Evolutionary conservation across 2,329 filamentous ascomycete genomes (phyloP).

Genomic region (Pseudogymnoascus sp.): DNA sequence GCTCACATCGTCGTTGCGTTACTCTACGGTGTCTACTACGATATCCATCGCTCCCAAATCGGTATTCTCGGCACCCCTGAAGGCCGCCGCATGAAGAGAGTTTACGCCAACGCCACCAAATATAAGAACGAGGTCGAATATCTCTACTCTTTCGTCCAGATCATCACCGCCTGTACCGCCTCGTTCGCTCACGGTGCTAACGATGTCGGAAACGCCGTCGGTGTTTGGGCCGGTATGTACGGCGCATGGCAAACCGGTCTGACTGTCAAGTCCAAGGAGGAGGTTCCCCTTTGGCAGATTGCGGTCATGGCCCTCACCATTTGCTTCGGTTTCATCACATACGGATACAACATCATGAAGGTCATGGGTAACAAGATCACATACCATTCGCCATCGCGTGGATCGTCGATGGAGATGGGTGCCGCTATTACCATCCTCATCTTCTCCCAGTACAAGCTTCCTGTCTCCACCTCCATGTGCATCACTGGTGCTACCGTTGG

Average conservation of each 20-base stretch:
- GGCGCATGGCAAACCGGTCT: slow-evolving; percentile 55
- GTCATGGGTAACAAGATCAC: slow-evolving; percentile 78
- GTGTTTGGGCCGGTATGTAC: slow-evolving; percentile 64
- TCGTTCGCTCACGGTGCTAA: slow-evolving; percentile 62
- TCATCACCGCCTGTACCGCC: slow-evolving; percentile 42
- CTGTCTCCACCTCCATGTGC: slow-evolving; percentile 65
- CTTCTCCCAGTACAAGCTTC: slow-evolving; percentile 66
- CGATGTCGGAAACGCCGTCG: slow-evolving; percentile 64
- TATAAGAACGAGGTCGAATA: slow-evolving; percentile 65
- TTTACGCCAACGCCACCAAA: slow-evolving; percentile 55
- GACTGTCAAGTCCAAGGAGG: slow-evolving; percentile 50
- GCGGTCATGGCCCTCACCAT: slow-evolving; percentile 58
- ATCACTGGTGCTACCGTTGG: slow-evolving; percentile 55
- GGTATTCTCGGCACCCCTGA: slow-evolving; percentile 66
- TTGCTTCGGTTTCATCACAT: slow-evolving; percentile 60
- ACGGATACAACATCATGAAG: slow-evolving; percentile 81
- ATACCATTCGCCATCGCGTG: slow-evolving; percentile 52
- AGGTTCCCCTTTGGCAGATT: slow-evolving; percentile 68
- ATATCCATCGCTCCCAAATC: slow-evolving; percentile 68
- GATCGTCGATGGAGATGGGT: slow-evolving; percentile 70
- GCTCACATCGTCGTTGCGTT: slow-evolving; percentile 53
- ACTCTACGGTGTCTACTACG: slow-evolving; percentile 72
- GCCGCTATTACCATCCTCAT: slow-evolving; percentile 68
- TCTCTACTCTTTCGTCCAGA: slow-evolving; percentile 43
- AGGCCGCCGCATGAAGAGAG: slow-evolving; percentile 59